A percentile compares a stretch with the other conserved stretches of the same genome.
Evolutionary conservation across 2,329 filamentous ascomycete genomes (phyloP).

Genomic region (Epichloe aotearoae): DNA sequence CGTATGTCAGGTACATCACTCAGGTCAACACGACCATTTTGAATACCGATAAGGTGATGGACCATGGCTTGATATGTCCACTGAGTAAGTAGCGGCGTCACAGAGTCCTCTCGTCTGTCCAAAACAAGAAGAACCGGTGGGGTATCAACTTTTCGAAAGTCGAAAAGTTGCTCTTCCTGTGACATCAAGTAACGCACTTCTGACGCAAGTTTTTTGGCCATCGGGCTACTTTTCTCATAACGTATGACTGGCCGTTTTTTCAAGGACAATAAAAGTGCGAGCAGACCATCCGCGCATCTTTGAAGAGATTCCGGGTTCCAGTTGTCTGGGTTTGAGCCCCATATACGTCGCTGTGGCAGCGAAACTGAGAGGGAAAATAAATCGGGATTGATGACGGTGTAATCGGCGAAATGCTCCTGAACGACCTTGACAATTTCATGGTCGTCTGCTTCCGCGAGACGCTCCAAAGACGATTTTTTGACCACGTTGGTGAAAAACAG

Average conservation of each 20-base stretch:
- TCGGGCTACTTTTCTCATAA: conserved; percentile 78
- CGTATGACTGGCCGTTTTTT: conserved; percentile 96
- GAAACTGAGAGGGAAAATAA: conserved; percentile 69
- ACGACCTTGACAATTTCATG: conserved; percentile 91
- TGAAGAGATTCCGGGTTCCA: conserved; percentile 89
- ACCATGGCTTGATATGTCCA: conserved; percentile 99
- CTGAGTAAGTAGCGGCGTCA: conserved; percentile 87
- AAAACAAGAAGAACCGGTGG: conserved; percentile 83
- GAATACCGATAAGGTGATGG: conserved; percentile 85
- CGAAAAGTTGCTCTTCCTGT: conserved; percentile 92
- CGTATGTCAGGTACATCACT: conserved; percentile 71
- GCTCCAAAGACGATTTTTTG: conserved; percentile 93
- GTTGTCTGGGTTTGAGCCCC: conserved; percentile 67
- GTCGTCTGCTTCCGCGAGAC: conserved; percentile 89
- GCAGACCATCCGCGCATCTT: conserved; percentile 71
- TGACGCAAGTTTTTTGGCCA: conserved; percentile 85
- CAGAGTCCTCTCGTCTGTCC: conserved; percentile 84
- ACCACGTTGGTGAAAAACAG: conserved; percentile 96
- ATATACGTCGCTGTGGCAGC: conserved; percentile 62
- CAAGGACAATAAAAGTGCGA: conserved; percentile 71
- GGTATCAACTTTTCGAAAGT: conserved; percentile 90
- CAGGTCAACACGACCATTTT: conserved; percentile 87
- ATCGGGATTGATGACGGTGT: conserved; percentile 87
- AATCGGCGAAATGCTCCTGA: conserved; percentile 95
- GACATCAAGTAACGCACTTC: conserved; percentile 88